A percentile compares a stretch with the other conserved stretches of the same genome.
Evolutionary conservation across 441 rosid species (phyloP).

Genomic region (Syzygium syzygioides): DNA sequence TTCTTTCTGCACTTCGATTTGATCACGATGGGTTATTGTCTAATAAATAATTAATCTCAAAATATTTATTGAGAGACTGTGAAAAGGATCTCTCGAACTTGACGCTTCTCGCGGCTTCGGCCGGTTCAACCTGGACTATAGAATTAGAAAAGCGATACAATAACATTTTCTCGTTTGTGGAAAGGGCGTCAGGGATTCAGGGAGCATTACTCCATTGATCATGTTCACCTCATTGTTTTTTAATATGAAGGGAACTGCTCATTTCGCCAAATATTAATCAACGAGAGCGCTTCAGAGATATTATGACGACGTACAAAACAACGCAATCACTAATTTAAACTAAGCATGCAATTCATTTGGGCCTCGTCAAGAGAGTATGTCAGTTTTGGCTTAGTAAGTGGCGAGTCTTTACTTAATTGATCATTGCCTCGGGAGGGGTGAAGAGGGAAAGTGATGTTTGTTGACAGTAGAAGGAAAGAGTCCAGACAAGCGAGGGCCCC

Average conservation of each 20-base stretch:
- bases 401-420: too few relatives aligned
- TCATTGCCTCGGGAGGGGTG: too few relatives aligned
- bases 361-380: too few relatives aligned
- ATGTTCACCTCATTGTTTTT: neutral
- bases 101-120: rapidly evolving
- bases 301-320: neutral
- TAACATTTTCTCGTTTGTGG: neutral
- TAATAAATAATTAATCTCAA: neutral
- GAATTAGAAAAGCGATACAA: neutral
- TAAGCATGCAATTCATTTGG: neutral
- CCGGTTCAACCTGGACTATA: neutral
- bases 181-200: neutral
- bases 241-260: neutral
- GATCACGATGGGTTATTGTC: too few relatives aligned
- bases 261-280: neutral
- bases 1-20: too few relatives aligned
- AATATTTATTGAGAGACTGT: neutral
- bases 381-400: too few relatives aligned
- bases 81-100: neutral
- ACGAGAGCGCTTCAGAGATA: neutral
- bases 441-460: neutral
- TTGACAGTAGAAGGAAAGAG: neutral
- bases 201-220: rapidly evolving
- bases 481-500: neutral
- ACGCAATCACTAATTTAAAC: neutral